Base-by-base conservation (phyloP, 116 monocot genomes). In the Posidonia oceanica region DNA sequence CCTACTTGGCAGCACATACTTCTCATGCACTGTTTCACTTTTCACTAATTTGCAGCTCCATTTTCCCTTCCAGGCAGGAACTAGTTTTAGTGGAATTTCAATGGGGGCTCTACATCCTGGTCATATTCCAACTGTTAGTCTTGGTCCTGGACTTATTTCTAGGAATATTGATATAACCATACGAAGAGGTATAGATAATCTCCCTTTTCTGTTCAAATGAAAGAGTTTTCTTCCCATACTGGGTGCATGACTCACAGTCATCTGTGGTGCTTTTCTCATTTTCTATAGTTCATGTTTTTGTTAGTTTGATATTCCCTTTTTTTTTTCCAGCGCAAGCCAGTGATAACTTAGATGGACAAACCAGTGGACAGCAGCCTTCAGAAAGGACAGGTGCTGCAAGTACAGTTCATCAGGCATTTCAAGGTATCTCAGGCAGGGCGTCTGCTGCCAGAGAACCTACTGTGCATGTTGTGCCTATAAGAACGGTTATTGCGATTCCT, bases 161-260 rank as follows among this genome's bases (percentile, higher is more conserved):
- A 84, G 91, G 82, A 90, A 81, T 75, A 80, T 99, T 80, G 88
- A 93, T 67, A 85, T 99, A 80, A 80, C 75, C 72, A 83, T 99
- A 20, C 99, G 84, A 63, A 74, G 84, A 72, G 88, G 94, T 99
- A 64, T 42, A 0, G 7, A 48, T 10, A 48, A 12, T 48, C 8
- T 48, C 48, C 48, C 48, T 48, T 48, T 48, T 48, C 0, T 5
- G 48, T 7, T 48, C 48, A 48, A 48, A 48, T 48, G 48, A 48
- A 48, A 48, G 48, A 48, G 48, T 48, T 48, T 48, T 48, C 48
- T 10, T 48, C 12, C 29, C 48, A 48, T 48, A 7, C 12, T 48
- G 7, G 48, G 48, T 48, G 48, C 48, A 48, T 48, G 48, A 48
- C 29, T 29, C 29, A 29, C 2, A 48, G 12, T 48, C 48, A 7